A percentile compares a stretch with the other conserved stretches of the same genome.
phyloP scores from a whole-genome alignment of 192 early-diverging fungal species.

The Podochytrium sp. region DNA sequence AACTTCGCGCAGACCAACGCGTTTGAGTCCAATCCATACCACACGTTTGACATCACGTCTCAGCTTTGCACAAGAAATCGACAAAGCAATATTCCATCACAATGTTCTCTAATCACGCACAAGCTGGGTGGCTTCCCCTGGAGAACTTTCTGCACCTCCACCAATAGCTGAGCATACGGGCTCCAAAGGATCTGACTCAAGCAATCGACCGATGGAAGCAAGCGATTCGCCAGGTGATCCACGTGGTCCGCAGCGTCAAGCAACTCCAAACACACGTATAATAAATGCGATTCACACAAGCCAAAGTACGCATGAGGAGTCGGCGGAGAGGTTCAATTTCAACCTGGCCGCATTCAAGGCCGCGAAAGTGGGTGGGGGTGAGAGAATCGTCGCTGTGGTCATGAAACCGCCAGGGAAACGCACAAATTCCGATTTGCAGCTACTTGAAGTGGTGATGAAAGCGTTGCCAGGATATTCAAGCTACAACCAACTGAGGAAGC shows the following conservation, averaged over 20 bases:
- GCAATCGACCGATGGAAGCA: background rate
- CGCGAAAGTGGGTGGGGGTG: background rate
- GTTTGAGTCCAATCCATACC: background rate
- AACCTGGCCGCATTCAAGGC: slow-evolving; percentile 3
- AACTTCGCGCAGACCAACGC: background rate
- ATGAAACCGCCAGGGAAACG: background rate
- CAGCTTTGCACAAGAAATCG: no score
- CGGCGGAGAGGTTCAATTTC: background rate
- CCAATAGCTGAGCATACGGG: background rate
- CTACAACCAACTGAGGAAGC: background rate
- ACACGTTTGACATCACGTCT: background rate
- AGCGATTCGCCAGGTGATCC: background rate
- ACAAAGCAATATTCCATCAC: no score
- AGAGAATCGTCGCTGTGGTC: background rate
- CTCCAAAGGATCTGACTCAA: background rate
- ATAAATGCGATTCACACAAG: background rate
- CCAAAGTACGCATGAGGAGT: background rate
- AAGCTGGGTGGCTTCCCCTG: background rate
- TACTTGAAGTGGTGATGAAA: background rate
- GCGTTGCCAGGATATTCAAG: background rate
- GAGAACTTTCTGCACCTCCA: background rate
- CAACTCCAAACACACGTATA: background rate
- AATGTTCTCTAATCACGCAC: no score
- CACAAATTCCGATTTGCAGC: background rate
- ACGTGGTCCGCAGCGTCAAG: background rate